Base-by-base conservation (phyloP, 2,329 filamentous ascomycete species). In the Clonostachys rhizophaga region DNA sequence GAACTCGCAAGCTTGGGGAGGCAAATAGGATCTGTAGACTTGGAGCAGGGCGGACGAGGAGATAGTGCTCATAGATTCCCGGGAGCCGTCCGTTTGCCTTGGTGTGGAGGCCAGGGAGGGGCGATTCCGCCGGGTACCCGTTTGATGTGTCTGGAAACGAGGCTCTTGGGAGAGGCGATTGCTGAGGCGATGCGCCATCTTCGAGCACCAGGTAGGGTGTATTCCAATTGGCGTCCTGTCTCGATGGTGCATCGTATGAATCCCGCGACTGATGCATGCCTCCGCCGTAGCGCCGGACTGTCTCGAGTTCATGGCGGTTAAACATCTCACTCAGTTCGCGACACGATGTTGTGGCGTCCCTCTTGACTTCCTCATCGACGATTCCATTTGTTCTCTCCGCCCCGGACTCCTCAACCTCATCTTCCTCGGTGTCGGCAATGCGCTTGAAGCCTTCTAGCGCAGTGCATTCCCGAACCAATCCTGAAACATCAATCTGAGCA, bases 401-500 rank as follows among this genome's bases (percentile, higher is more conserved):
- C 24, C 24, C 24, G 8, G 24, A 30, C 10, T 30, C 24, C 24
- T 30, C 24, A 30, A 30, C 9, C 2, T 30, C 43, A 10, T 36
- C 24, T 8, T 36, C n/a, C 16, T 45, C 33, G 11, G 35, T 35
- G n/a, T 45, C 43, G 14, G 39, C 35, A 35, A 45, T 14, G n/a
- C 35, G 33, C 43, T 18, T 39, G 10, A 45, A 35, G 12, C 43
- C 43, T 14, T 45, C 43, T 4, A 45, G 16, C 34, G 17, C 34
- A 30, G 43, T 39, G 50, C 90, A 84, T 54, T 84, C 79, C 56
- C 84, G 86, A 16, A 82, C 80, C 1, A 89, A 71, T 5, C 83
- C 83, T 2, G 81, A 86, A 6, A 89, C 69, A 51, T 89, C 86
- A 30, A 89, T 79, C 58, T 89, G 85, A 1, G 85, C 85, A 20